Base-by-base conservation (phyloP, 306 rosid genomes). In the Malus sieversii region DNA sequence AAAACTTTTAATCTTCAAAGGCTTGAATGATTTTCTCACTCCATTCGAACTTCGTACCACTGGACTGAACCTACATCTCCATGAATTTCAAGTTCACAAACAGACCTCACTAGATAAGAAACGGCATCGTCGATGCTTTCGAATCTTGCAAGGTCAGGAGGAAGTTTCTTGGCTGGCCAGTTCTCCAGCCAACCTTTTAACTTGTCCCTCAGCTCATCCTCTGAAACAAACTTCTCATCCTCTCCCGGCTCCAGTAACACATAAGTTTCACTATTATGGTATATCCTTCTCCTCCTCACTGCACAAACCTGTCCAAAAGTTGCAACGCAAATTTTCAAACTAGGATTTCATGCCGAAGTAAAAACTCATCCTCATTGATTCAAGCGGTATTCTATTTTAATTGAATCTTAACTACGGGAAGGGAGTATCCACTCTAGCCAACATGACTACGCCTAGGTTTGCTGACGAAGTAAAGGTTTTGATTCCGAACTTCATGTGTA, bases 11-110 rank as follows among this genome's bases (percentile, higher is more conserved):
- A 18, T 20, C 62, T 57, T 57, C 6, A 70, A 70, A 10, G 45
- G 64, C 30, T 73, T 44, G 30, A 6, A 72, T 14, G 8, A 16
- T 30, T 45, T 25, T 25, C 61, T 88, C 85, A 91, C 40, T 90
- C 93, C 40, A 94, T 75, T 48, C 91, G 93, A 35, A 94, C 96
- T 63, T 94, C 89, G 16, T 90, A 94, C 98, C 97, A 94, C 60
- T 94, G 97, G 19, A 94, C 63, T 0, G 96, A 85, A 14, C 97
- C 97, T 69, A 87, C 93, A 60, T 88, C 83, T n/a, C 93, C 98
- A 66, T 92, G 86, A 40, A 95, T 88, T 74, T 95, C 90, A 45
- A 95, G 95, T 81, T 95, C 98, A 83, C 96, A 92, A 48, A 88
- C 97, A 11, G 89, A 87, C 61, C 80, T 82, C 0, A 92, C 81